Percentiles rank a stretch among this genome's conserved stretches.
Evolutionary conservation across 225 moss, liverwort and hornwort species (phyloP).

Genomic region (Physcomitrellopsis africana): DNA sequence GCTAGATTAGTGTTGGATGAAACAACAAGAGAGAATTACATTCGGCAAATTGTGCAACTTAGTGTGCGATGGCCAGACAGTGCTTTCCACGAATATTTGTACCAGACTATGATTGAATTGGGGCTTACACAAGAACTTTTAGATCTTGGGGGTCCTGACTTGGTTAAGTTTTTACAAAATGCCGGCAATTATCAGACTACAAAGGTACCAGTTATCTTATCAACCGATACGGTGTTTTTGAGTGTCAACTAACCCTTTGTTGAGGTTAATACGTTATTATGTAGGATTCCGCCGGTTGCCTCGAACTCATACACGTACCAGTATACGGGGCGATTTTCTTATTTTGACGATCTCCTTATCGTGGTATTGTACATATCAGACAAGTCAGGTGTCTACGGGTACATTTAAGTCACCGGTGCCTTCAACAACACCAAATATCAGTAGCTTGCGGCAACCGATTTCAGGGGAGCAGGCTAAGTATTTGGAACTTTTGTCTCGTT

Average conservation of each 20-base stretch:
- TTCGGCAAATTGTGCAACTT: constrained; percentile 91
- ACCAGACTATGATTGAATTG: constrained; percentile 95
- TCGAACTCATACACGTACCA: not conserved
- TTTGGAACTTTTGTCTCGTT: constrained; percentile 86
- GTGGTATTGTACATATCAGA: constrained; percentile 44
- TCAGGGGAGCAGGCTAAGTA: constrained; percentile 89
- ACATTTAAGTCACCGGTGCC: constrained; percentile 64
- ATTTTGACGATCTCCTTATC: constrained; percentile 12
- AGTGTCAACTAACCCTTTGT: not conserved
- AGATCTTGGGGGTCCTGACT: constrained; percentile 85
- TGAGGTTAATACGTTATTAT: not conserved
- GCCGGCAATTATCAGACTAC: constrained; percentile 82
- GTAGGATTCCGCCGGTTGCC: not conserved
- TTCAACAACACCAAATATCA: constrained; percentile 55
- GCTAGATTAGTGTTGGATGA: constrained; percentile 79
- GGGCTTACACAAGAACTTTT: constrained; percentile 86
- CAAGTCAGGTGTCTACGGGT: constrained; percentile 53
- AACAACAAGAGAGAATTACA: constrained; percentile 71
- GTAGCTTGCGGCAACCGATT: constrained; percentile 81
- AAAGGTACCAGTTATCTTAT: constrained; percentile 41
- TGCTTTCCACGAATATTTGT: constrained; percentile 85
- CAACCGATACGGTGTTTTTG: not conserved
- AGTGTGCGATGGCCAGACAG: constrained; percentile 97
- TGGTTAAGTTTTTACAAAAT: constrained; percentile 87
- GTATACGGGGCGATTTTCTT: not conserved